phyloP scores from a whole-genome alignment of 371 early-diverging fungal genomes.

The Umbelopsis sp. region DNA sequence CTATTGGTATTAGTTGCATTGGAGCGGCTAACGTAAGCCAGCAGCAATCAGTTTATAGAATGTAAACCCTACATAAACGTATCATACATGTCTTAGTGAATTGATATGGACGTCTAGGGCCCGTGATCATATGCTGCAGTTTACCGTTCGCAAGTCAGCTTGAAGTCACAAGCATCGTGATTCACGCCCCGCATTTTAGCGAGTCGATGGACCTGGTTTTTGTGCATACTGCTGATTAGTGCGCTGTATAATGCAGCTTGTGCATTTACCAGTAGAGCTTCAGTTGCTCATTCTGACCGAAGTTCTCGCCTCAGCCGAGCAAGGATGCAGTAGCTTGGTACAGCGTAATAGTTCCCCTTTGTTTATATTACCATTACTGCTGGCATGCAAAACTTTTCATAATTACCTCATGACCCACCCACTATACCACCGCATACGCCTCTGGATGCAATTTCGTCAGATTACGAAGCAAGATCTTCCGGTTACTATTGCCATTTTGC shows the following conservation, averaged over 20 bases:
- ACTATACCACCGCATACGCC: constrained; percentile 10
- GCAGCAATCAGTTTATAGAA: too few species aligned
- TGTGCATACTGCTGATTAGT: too few species aligned
- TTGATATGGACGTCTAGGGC: too few species aligned
- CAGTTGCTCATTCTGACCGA: constrained; percentile 10
- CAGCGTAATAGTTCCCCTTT: background rate
- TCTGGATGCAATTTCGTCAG: constrained; percentile 9
- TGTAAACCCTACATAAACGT: too few species aligned
- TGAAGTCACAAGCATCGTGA: too few species aligned
- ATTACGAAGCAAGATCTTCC: constrained; percentile 22
- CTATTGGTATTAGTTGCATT: too few species aligned
- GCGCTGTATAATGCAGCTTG: constrained; percentile 6
- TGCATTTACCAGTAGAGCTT: constrained; percentile 18
- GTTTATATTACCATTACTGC: background rate
- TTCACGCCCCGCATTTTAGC: too few species aligned
- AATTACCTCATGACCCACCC: background rate
- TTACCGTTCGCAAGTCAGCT: too few species aligned
- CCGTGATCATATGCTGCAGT: too few species aligned
- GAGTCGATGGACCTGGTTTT: too few species aligned
- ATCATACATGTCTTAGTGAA: too few species aligned
- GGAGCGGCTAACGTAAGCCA: too few species aligned
- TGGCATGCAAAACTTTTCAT: constrained; percentile 16
- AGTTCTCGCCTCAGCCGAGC: background rate
- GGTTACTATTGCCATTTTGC: constrained; percentile 18
- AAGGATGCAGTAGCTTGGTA: background rate